A percentile compares a stretch with the other conserved stretches of the same genome.
Evolutionary conservation across 495 filamentous ascomycete species (phyloP).

Genomic region (Xylaria nigripes): DNA sequence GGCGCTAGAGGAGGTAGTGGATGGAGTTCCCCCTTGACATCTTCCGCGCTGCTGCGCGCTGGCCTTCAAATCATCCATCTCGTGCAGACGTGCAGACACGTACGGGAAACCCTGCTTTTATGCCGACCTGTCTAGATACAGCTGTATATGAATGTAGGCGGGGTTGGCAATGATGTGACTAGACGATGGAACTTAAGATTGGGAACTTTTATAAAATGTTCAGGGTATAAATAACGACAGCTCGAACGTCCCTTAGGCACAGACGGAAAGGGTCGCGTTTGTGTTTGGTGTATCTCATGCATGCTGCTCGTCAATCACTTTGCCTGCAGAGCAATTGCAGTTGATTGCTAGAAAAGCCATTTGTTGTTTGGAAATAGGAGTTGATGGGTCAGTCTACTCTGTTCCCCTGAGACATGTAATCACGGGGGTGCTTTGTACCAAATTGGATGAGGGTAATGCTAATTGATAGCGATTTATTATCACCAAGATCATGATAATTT

Average conservation of each 20-base stretch:
- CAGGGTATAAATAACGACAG: not conserved
- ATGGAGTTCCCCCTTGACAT: not conserved
- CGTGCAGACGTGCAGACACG: too few species aligned
- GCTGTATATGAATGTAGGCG: not conserved
- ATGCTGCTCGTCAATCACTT: not conserved
- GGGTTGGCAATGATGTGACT: not conserved
- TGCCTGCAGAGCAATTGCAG: not conserved
- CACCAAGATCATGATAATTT: not conserved
- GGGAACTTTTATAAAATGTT: not conserved
- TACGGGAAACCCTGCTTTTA: not conserved
- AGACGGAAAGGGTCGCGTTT: not conserved
- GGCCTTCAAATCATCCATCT: not conserved
- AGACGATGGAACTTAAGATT: too few species aligned
- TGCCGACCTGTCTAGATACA: not conserved
- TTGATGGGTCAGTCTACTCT: not conserved
- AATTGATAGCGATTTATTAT: not conserved
- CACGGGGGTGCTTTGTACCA: not conserved
- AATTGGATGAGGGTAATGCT: not conserved
- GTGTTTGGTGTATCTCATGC: not conserved
- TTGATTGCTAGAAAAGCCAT: not conserved
- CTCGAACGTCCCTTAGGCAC: not conserved
- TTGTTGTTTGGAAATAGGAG: not conserved
- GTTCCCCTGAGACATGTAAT: not conserved
- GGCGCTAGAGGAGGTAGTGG: not conserved
- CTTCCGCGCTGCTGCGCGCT: conserved; percentile 5